These are phyloP conservation scores for Saururus chinensis DNA, from an alignment of 164 flowering plant genomes.

Conservation along the genomic window DNA sequence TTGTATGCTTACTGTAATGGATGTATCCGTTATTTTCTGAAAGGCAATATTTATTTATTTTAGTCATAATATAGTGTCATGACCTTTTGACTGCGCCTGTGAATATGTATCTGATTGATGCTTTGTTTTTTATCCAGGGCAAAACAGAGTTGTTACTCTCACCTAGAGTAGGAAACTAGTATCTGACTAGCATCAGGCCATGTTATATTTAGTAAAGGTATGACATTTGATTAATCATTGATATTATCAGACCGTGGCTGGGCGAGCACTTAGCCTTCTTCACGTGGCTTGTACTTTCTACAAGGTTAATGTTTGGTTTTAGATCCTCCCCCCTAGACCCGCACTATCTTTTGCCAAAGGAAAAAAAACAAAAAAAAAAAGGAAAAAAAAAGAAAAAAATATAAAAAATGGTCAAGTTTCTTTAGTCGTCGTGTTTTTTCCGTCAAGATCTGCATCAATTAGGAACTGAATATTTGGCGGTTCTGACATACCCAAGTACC, in stretches of 20 bases:
- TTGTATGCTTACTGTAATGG: no score
- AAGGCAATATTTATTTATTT: no score
- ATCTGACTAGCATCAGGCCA: background rate
- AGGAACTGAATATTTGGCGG: background rate
- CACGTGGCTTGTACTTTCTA: background rate
- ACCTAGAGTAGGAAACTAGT: background rate
- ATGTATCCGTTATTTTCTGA: no score
- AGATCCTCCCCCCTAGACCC: background rate
- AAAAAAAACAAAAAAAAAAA: no score
- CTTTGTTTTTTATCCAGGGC: background rate
- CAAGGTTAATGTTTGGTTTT: background rate
- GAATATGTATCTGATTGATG: background rate
- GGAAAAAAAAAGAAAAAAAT: no score
- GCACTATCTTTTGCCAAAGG: no score
- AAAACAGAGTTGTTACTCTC: background rate
- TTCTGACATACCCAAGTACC: background rate
- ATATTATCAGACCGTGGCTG: background rate
- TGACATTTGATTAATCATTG: background rate
- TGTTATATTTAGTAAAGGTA: background rate
- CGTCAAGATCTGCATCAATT: background rate
- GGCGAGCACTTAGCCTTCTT: background rate
- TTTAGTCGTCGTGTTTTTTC: background rate
- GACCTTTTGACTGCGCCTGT: no score
- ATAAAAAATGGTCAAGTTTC: background rate
- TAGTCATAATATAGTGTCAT: no score